A percentile compares a stretch with the other conserved stretches of the same genome.
Conservation (phyloP, 495 filamentous ascomycete species). For the Aspergillus haitiensis region DNA sequence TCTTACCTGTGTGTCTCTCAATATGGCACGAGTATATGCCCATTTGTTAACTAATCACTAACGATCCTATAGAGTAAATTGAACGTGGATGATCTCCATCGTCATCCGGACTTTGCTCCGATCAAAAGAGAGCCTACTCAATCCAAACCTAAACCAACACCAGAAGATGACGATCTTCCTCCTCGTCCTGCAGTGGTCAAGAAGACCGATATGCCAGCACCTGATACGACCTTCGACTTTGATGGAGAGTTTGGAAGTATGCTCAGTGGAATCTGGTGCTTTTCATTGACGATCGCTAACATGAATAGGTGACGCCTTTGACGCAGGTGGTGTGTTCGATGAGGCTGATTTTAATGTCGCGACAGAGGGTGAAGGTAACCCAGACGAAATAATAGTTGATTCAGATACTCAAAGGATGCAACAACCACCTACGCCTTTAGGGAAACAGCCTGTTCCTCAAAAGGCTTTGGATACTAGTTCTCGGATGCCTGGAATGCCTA, state of each 20-base stretch:
- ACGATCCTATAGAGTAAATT: constrained; percentile 56
- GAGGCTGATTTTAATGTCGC: constrained; percentile 69
- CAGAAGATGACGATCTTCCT: constrained; percentile 44
- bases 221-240: constrained; percentile 31
- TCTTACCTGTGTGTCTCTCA: constrained; percentile 48
- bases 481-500: constrained; percentile 22
- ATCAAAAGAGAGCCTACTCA: constrained; percentile 57
- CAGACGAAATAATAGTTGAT: constrained; percentile 59
- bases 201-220: constrained; percentile 20
- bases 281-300: constrained; percentile 28
- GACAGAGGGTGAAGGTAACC: constrained; percentile 58
- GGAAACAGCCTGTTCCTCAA: constrained; percentile 28
- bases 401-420: constrained; percentile 30
- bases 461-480: constrained; percentile 26
- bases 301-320: constrained; percentile 38
- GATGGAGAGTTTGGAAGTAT: constrained; percentile 69
- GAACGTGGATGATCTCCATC: constrained; percentile 72
- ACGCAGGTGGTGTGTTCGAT: constrained; percentile 55
- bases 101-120: constrained; percentile 72
- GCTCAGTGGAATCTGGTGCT: constrained; percentile 12
- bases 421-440: constrained; percentile 34
- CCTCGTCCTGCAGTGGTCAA: constrained; percentile 30
- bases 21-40: background rate
- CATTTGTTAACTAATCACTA: background rate
- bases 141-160: constrained; percentile 35